Evolutionary conservation across 768 basidiomycete species (phyloP).

Genomic region (Amanita fuliginea): DNA sequence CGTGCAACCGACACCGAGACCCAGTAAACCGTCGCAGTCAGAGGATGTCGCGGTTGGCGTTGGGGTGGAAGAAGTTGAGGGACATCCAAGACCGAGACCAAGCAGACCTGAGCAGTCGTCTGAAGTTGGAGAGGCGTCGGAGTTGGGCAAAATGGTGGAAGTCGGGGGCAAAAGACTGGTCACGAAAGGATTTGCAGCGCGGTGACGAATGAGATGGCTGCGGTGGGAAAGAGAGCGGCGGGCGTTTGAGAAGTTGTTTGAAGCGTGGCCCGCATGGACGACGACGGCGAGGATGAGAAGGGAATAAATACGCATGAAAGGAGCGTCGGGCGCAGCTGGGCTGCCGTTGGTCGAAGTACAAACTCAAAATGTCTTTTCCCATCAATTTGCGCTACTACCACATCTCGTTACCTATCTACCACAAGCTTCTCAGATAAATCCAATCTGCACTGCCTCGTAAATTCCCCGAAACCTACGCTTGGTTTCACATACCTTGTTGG

Average conservation of each 20-base stretch:
- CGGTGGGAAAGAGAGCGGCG: conserved; percentile 20
- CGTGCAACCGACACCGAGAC: background rate
- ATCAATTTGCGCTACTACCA: conserved; percentile 1
- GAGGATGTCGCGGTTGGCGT: background rate
- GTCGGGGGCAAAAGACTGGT: background rate
- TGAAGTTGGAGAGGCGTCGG: background rate
- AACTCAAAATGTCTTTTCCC: background rate
- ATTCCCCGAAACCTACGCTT: background rate
- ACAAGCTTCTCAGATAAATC: conserved; percentile 63
- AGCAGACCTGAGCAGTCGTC: background rate
- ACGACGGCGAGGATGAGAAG: conserved; percentile 20
- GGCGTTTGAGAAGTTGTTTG: conserved; percentile 20
- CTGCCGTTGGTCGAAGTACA: background rate
- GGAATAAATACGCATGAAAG: conserved; percentile 15
- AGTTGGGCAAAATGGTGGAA: background rate
- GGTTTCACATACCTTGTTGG: conserved; percentile 70
- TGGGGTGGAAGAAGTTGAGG: background rate
- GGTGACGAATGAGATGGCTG: conserved; percentile 5
- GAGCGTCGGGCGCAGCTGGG: conserved; percentile 1
- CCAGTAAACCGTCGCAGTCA: background rate
- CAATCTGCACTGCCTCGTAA: conserved; percentile 45
- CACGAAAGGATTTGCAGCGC: no score
- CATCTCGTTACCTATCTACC: conserved; percentile 1
- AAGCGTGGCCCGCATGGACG: conserved; percentile 28
- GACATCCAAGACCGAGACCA: background rate